phyloP scores from a whole-genome alignment of 441 rosid species.

The Pelargonium fulgidum region DNA sequence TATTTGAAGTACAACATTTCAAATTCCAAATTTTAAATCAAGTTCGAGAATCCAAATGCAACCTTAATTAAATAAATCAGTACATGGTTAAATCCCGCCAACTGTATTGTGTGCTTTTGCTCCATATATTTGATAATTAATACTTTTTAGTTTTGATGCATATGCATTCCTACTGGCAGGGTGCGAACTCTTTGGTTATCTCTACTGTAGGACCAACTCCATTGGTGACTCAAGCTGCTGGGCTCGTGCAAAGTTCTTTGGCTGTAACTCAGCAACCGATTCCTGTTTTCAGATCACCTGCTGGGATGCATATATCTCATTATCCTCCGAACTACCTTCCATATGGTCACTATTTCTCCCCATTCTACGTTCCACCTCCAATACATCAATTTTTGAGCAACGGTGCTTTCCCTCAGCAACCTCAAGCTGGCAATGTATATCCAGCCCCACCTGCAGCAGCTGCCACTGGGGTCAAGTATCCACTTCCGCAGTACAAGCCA shows the following conservation, averaged over 20 bases:
- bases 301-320: slow-evolving; percentile 77
- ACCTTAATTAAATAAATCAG: too few species aligned
- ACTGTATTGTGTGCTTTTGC: too few species aligned
- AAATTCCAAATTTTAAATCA: too few species aligned
- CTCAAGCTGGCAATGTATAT: slow-evolving; percentile 68
- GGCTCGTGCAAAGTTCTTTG: slow-evolving; percentile 73
- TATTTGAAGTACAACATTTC: too few species aligned
- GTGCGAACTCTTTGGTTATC: slow-evolving; percentile 60
- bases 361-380: slow-evolving; percentile 65
- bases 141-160: slow-evolving; percentile 20
- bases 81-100: too few species aligned
- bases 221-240: slow-evolving; percentile 68
- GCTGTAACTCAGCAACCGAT: slow-evolving; percentile 75
- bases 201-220: slow-evolving; percentile 67
- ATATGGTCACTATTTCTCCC: slow-evolving; percentile 71
- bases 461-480: slow-evolving; percentile 64
- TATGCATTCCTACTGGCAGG: slow-evolving; percentile 42
- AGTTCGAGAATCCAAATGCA: too few species aligned
- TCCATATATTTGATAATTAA: slow-evolving; percentile 2
- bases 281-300: slow-evolving; percentile 69
- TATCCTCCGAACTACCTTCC: slow-evolving; percentile 81
- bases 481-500: slow-evolving; percentile 75
- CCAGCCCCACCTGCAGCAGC: slow-evolving; percentile 67
- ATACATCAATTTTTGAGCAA: slow-evolving; percentile 71
- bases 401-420: slow-evolving; percentile 77